phyloP scores from a whole-genome alignment of 2,329 filamentous ascomycete species.

The Trichoderma oligosporum region DNA sequence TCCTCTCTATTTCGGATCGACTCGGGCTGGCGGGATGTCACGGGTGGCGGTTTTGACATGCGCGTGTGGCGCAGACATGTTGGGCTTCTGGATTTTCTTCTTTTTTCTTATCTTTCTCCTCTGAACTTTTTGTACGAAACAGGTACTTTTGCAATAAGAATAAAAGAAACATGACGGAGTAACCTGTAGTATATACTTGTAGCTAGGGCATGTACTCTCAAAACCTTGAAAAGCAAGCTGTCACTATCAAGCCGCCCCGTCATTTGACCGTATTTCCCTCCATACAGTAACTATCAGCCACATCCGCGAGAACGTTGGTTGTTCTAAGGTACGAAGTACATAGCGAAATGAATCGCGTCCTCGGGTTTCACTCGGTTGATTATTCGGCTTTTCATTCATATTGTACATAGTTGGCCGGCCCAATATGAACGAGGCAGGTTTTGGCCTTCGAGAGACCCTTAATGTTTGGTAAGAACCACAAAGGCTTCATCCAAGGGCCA shows the following conservation, averaged over 20 bases:
- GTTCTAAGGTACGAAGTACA: neutral
- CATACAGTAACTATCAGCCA: slow-evolving; percentile 1
- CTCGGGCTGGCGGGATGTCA: slow-evolving; percentile 5
- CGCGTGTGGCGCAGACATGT: slow-evolving; percentile 12
- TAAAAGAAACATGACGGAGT: too few species aligned
- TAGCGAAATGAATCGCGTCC: slow-evolving; percentile 15
- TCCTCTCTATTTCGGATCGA: slow-evolving; percentile 5
- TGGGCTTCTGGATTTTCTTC: neutral
- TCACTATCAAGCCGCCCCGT: neutral
- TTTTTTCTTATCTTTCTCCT: neutral
- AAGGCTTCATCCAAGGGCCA: neutral
- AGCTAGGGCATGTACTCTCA: too few species aligned
- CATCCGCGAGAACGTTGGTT: neutral
- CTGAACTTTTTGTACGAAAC: neutral
- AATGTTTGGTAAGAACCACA: slow-evolving; percentile 4
- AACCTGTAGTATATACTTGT: too few species aligned
- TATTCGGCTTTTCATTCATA: slow-evolving; percentile 7
- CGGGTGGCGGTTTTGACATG: slow-evolving; percentile 10
- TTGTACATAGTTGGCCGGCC: neutral
- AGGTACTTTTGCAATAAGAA: neutral
- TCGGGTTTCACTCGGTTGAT: slow-evolving; percentile 12
- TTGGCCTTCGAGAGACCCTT: neutral
- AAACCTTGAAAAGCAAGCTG: neutral
- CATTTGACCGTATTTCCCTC: slow-evolving; percentile 13
- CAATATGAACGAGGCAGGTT: neutral